phyloP scores from a whole-genome alignment of 2,329 filamentous ascomycete genomes.

The Cladosporium sp. region DNA sequence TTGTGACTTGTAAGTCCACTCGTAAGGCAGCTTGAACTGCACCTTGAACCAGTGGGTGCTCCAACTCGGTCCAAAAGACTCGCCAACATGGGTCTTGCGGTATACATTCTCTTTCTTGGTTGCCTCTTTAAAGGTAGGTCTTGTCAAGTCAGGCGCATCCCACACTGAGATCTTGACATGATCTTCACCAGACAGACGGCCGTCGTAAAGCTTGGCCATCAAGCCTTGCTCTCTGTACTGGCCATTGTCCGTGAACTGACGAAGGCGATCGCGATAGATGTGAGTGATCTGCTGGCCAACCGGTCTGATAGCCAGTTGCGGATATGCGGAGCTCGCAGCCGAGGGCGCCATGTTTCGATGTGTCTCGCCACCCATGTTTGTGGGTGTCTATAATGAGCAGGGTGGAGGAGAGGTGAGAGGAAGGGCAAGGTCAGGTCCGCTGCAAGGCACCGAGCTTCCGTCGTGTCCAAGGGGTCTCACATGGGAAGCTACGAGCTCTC shows the following conservation, averaged over 20 bases:
- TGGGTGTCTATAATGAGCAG: neutral
- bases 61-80: slow-evolving; percentile 89
- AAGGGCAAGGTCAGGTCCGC: neutral
- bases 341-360: slow-evolving; percentile 21
- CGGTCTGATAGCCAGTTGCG: slow-evolving; percentile 48
- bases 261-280: slow-evolving; percentile 80
- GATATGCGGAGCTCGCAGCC: slow-evolving; percentile 37
- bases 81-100: slow-evolving; percentile 67
- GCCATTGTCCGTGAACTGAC: slow-evolving; percentile 72
- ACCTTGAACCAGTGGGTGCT: slow-evolving; percentile 97
- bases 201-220: slow-evolving; percentile 69
- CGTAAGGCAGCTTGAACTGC: slow-evolving; percentile 68
- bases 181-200: slow-evolving; percentile 61
- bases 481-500: neutral
- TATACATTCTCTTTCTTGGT: slow-evolving; percentile 63
- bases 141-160: slow-evolving; percentile 65
- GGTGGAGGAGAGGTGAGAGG: neutral
- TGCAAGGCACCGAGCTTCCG: slow-evolving; percentile 4
- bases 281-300: slow-evolving; percentile 75
- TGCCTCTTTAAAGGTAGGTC: slow-evolving; percentile 84
- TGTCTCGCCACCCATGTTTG: slow-evolving; percentile 36
- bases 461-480: neutral
- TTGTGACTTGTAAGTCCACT: slow-evolving; percentile 69
- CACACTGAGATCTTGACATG: slow-evolving; percentile 72
- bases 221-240: slow-evolving; percentile 48